Base-by-base conservation (phyloP, 2,329 filamentous ascomycete species). In the Penicillium occitanis region DNA sequence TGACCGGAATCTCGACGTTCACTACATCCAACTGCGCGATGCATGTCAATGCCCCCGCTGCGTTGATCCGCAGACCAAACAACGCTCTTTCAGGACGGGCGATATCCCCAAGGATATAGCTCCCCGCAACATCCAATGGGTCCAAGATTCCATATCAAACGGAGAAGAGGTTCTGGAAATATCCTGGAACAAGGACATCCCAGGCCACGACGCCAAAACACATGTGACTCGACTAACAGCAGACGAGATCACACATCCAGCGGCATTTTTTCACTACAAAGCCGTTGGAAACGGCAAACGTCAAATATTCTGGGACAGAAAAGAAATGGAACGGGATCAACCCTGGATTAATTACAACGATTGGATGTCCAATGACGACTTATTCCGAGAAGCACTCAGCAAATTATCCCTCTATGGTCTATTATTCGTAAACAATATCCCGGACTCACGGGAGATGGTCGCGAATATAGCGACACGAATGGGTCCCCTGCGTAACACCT, bases 401-500 rank as follows among this genome's bases (percentile, higher is more conserved):
- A 84, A 88, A 61, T 81, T 98, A 3, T 79, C 85, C 42, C 80
- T 80, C 37, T 85, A 89, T 61, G 95, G 95, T 0, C 80, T 98
- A 0, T 80, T 97, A 17, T 92, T 96, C 76, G 77, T 98, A 33
- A 87, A 85, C 59, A 85, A 87, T 67, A 89, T 97, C 5, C 93
- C 94, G 0, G 81, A 88, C 10, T 85, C 86, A 17, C 86, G 90
- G 68, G 78, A 83, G 1, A 84, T 88, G 4, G 90, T 97, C 4
- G 84, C 86, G 46, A 79, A 83, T 25, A 87, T 98, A 66, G 90
- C 88, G 1, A 82, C 83, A 3, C 86, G 88, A 61, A 91, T 98
- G 67, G 93, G 93, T 1, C 86, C 86, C 40, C 80, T 97, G 30
- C 90, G 92, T 73, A 88, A 92, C 71, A 95, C 93, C 7, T 95